These are phyloP conservation scores for Flaveria floridana DNA, from an alignment of 140 eudicot species.

Conservation along the genomic window DNA sequence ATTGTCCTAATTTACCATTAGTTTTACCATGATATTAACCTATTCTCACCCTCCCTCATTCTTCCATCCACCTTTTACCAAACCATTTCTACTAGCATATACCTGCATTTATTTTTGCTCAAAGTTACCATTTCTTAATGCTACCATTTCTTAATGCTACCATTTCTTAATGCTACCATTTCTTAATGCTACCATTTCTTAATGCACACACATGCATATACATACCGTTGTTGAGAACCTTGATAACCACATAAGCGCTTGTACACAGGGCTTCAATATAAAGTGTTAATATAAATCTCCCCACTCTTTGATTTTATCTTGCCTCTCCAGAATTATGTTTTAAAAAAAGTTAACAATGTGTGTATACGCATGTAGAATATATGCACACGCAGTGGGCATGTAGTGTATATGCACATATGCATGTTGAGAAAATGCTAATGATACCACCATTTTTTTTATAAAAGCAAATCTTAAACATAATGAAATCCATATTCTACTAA, in stretches of 20 bases:
- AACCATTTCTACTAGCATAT: not conserved
- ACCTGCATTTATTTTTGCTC: not conserved
- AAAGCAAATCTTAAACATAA: not conserved
- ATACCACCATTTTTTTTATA: not conserved
- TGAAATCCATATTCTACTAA: not conserved
- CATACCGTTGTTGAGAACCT: not conserved
- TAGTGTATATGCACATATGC: not conserved
- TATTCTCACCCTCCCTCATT: not conserved
- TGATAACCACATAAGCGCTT: not conserved
- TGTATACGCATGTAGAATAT: not conserved
- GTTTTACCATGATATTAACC: conserved; percentile 18
- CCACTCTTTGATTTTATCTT: not conserved
- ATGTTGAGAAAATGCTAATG: not conserved
- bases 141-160: no score
- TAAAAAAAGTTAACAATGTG: not conserved
- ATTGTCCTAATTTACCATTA: not conserved
- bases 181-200: not conserved
- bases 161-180: no score
- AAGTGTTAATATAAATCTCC: not conserved
- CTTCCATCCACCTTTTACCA: conserved; percentile 17
- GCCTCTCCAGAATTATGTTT: not conserved
- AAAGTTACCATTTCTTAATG: not conserved
- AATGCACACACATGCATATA: not conserved
- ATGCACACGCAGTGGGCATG: not conserved
- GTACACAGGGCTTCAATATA: not conserved